phyloP scores from a whole-genome alignment of 2,329 filamentous ascomycete genomes.

The Aurifilum marmelostoma region DNA sequence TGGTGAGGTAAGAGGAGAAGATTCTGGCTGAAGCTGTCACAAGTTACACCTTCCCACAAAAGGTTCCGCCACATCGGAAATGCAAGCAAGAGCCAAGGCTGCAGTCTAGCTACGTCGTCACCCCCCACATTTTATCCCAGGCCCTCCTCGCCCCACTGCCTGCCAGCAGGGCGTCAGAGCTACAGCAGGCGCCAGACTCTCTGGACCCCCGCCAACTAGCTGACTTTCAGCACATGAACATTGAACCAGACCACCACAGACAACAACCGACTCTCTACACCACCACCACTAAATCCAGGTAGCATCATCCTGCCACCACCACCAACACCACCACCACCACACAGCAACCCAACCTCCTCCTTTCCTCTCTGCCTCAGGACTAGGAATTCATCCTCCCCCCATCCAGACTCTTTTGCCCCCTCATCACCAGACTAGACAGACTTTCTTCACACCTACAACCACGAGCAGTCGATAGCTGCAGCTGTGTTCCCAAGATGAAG shows the following conservation, averaged over 20 bases:
- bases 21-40: not conserved
- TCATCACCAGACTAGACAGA: not conserved
- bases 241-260: not conserved
- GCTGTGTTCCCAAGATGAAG: constrained; percentile 61
- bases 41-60: not conserved
- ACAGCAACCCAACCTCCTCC: not conserved
- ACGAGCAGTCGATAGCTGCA: constrained; percentile 39
- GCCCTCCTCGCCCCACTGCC: constrained; percentile 3
- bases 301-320: not conserved
- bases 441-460: constrained; percentile 9
- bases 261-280: constrained; percentile 8
- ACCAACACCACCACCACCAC: constrained; percentile 5
- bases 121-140: constrained; percentile 1
- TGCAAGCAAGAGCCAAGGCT: constrained; percentile 9
- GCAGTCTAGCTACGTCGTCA: constrained; percentile 14
- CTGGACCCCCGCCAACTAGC: constrained; percentile 4
- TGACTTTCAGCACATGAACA: not conserved
- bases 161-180: constrained; percentile 5
- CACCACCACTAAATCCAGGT: not conserved
- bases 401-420: constrained; percentile 18
- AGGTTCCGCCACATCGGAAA: not conserved
- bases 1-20: not conserved
- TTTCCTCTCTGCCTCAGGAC: not conserved
- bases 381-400: not conserved
- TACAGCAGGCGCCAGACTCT: constrained; percentile 6